Percentiles rank a stretch among this genome's conserved stretches.
These are phyloP conservation scores for Quercus bicolor DNA, from an alignment of 306 rosid species.

Conservation along the genomic window DNA sequence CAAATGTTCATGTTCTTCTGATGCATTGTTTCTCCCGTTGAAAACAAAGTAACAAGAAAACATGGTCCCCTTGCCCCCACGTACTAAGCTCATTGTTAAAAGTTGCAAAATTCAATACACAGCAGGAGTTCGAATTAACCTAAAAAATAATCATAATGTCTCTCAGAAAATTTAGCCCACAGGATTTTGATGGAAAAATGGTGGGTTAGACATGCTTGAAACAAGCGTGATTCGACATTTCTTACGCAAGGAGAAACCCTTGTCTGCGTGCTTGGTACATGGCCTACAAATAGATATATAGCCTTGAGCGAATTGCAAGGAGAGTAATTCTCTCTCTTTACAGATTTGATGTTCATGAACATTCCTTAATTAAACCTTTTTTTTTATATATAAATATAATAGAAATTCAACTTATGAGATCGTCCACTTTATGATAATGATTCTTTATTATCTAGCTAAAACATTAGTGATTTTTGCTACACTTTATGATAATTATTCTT, in stretches of 20 bases:
- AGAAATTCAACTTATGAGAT: too few species aligned
- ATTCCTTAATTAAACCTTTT: not conserved
- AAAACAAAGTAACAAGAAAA: slow-evolving; percentile 5
- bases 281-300: not conserved
- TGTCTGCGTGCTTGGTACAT: not conserved
- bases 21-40: not conserved
- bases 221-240: not conserved
- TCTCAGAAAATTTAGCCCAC: not conserved
- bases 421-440: too few species aligned
- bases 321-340: not conserved
- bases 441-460: too few species aligned
- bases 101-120: not conserved
- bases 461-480: too few species aligned
- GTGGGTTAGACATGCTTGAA: not conserved
- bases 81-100: not conserved
- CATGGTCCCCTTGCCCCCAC: not conserved
- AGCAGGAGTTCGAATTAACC: not conserved
- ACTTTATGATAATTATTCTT: too few species aligned
- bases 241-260: not conserved
- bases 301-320: not conserved
- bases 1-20: not conserved
- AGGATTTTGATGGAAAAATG: not conserved
- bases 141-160: slow-evolving; percentile 2
- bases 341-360: slow-evolving; percentile 10
- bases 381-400: too few species aligned